These are phyloP conservation scores for Ilex aquifolium DNA, from an alignment of 257 asterid species.

Conservation along the genomic window DNA sequence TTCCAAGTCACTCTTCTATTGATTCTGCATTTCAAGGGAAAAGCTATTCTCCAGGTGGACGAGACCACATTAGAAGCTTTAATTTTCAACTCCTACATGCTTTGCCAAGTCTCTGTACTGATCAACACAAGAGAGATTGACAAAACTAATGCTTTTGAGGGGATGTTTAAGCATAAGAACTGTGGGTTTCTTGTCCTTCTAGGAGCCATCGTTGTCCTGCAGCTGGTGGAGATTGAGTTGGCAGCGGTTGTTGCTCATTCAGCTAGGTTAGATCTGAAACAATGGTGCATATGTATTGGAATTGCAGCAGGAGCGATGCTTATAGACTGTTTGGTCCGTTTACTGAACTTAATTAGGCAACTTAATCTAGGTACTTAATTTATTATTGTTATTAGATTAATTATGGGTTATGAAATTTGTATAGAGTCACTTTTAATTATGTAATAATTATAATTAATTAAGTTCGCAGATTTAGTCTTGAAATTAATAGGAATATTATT, in stretches of 20 bases:
- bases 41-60: slow-evolving; percentile 3
- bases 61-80: slow-evolving; percentile 14
- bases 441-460: too few species aligned
- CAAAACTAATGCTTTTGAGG: not conserved
- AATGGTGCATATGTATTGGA: slow-evolving; percentile 31
- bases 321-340: not conserved
- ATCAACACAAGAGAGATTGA: slow-evolving; percentile 16
- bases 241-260: slow-evolving; percentile 20
- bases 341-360: too few species aligned
- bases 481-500: too few species aligned
- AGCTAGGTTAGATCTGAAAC: slow-evolving; percentile 15
- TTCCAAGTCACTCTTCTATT: slow-evolving; percentile 22
- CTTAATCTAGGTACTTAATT: too few species aligned
- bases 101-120: slow-evolving; percentile 36
- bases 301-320: slow-evolving; percentile 29
- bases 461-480: too few species aligned
- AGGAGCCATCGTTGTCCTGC: slow-evolving; percentile 10
- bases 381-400: too few species aligned
- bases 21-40: slow-evolving; percentile 22
- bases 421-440: too few species aligned
- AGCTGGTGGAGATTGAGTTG: slow-evolving; percentile 17
- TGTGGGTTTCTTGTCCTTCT: slow-evolving; percentile 1
- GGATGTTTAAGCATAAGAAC: not conserved
- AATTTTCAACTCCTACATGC: slow-evolving; percentile 25
- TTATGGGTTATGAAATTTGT: too few species aligned